Evolutionary conservation across 2,329 filamentous ascomycete genomes (phyloP).

Genomic region (Kalaharituber pfeilii): DNA sequence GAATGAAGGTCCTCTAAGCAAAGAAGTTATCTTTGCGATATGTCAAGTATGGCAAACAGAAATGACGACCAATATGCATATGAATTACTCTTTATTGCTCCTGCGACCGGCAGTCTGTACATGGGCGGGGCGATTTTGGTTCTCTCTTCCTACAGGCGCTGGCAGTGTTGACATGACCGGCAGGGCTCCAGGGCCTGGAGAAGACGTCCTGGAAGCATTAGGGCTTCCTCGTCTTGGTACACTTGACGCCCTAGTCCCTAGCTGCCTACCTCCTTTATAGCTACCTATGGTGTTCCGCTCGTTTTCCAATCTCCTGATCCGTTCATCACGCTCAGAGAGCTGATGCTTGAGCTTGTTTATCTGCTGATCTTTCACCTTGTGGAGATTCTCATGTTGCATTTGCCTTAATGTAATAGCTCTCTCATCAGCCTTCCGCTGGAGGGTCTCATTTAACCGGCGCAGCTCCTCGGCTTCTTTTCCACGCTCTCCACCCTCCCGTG

Average conservation of each 20-base stretch:
- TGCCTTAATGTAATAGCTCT: conserved; percentile 35
- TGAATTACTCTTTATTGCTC: not conserved
- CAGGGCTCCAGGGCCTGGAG: conserved; percentile 5
- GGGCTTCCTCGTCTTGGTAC: conserved; percentile 13
- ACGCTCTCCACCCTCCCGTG: conserved; percentile 33
- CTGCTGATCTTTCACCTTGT: conserved; percentile 27
- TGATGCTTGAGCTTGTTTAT: conserved; percentile 30
- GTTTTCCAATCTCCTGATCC: conserved; percentile 34
- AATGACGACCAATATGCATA: not conserved
- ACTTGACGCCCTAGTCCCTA: conserved; percentile 11
- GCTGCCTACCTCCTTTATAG: conserved; percentile 33
- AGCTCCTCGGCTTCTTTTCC: conserved; percentile 34
- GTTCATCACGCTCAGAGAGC: conserved; percentile 36
- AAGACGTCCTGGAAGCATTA: conserved; percentile 12
- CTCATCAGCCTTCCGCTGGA: conserved; percentile 30
- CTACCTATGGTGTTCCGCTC: conserved; percentile 31
- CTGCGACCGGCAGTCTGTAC: not conserved
- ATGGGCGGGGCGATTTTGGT: not conserved
- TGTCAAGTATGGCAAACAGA: too few relatives aligned
- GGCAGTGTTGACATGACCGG: not conserved
- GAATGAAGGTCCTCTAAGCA: too few relatives aligned
- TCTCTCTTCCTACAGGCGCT: not conserved
- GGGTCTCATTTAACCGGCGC: conserved; percentile 25
- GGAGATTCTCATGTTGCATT: conserved; percentile 30
- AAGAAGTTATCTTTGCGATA: too few relatives aligned